Conservation (phyloP, 768 basidiomycete species). For the Russula abietina region DNA sequence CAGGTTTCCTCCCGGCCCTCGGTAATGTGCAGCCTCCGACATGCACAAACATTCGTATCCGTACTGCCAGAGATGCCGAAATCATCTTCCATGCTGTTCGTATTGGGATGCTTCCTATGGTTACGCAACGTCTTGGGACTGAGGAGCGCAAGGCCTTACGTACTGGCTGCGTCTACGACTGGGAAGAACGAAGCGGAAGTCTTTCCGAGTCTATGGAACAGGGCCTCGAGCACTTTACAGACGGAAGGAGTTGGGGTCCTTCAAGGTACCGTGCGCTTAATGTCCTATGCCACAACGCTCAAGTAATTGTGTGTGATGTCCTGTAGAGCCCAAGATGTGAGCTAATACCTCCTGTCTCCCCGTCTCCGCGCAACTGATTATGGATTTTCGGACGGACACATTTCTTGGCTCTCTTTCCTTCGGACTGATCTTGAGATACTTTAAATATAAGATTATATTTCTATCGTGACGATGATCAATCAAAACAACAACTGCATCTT, state of each 20-base stretch:
- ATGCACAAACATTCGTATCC: slow-evolving; percentile 33
- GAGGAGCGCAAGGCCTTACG: slow-evolving; percentile 35
- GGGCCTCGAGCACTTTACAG: slow-evolving; percentile 37
- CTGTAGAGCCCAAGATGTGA: slow-evolving; percentile 21
- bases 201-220: slow-evolving; percentile 33
- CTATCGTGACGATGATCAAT: too few relatives aligned
- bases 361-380: neutral
- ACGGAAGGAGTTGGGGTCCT: slow-evolving; percentile 37
- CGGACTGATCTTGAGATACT: too few relatives aligned
- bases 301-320: neutral
- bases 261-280: slow-evolving; percentile 30
- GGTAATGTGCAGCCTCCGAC: too few relatives aligned
- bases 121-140: slow-evolving; percentile 36
- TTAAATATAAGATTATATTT: too few relatives aligned
- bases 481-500: too few relatives aligned
- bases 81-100: slow-evolving; percentile 38
- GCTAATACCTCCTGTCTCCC: slow-evolving; percentile 2
- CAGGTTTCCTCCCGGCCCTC: too few relatives aligned
- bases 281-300: neutral
- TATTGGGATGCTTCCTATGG: slow-evolving; percentile 33
- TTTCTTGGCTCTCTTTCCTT: too few relatives aligned
- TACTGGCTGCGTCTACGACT: slow-evolving; percentile 36
- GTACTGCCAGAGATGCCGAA: slow-evolving; percentile 35
- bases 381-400: too few relatives aligned
- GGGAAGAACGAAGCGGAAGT: slow-evolving; percentile 35